Percentiles rank a stretch among this genome's conserved stretches.
phyloP scores from a whole-genome alignment of 257 asterid genomes.

The Gentiana macrophylla region DNA sequence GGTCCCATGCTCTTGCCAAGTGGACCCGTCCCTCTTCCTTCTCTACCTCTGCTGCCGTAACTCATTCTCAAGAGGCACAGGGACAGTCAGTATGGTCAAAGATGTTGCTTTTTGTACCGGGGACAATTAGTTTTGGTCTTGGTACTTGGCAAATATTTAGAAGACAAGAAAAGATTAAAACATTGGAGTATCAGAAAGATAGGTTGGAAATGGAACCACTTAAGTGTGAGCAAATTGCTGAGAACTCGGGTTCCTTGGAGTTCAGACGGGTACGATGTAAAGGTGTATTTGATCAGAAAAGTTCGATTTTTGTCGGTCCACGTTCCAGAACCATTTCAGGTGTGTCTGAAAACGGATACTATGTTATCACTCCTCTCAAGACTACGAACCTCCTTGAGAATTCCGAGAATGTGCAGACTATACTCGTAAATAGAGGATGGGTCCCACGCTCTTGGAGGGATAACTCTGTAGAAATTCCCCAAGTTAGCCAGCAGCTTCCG shows the following conservation, averaged over 20 bases:
- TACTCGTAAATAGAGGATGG: constrained; percentile 98
- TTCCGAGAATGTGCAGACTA: constrained; percentile 47
- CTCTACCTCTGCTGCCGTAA: constrained; percentile 25
- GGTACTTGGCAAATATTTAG: constrained; percentile 94
- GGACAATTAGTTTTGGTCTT: constrained; percentile 84
- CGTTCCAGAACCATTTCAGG: constrained; percentile 98
- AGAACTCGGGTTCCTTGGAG: constrained; percentile 45
- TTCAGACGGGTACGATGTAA: constrained; percentile 64
- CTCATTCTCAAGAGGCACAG: constrained; percentile 37
- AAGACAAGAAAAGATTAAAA: constrained; percentile 83
- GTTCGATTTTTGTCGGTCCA: constrained; percentile 73
- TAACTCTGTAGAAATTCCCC: constrained; percentile 32
- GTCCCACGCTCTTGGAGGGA: constrained; percentile 97
- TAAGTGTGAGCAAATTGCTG: constrained; percentile 36
- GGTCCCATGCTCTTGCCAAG: constrained; percentile 15
- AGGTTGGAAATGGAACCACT: constrained; percentile 61
- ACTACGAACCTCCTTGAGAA: constrained; percentile 33
- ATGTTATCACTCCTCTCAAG: constrained; percentile 64
- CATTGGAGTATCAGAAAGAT: constrained; percentile 61
- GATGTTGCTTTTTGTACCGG: constrained; percentile 76
- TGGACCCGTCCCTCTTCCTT: constrained; percentile 28
- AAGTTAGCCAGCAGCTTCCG: constrained; percentile 19
- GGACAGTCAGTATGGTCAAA: constrained; percentile 68
- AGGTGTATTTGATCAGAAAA: constrained; percentile 76
- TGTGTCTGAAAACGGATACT: constrained; percentile 94